phyloP scores from a whole-genome alignment of 179 eudicot species.

The Nepenthes alata region DNA sequence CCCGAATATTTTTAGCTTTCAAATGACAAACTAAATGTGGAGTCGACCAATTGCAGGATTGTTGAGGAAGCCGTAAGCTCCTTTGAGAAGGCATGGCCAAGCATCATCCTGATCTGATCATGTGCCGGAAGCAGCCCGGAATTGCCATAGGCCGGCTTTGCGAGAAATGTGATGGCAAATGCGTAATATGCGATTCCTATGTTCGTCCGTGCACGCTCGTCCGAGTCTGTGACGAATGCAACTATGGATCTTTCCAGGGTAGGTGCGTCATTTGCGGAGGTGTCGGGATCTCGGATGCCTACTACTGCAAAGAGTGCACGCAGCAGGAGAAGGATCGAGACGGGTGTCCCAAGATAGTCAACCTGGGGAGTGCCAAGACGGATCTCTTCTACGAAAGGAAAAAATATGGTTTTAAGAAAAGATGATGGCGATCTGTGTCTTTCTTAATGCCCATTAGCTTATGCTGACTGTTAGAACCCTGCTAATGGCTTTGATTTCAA shows the following conservation, averaged over 20 bases:
- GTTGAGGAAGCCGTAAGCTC: not conserved
- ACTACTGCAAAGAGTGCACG: conserved; percentile 84
- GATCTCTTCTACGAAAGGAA: conserved; percentile 76
- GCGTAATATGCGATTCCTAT: conserved; percentile 77
- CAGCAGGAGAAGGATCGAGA: conserved; percentile 82
- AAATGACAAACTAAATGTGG: too few species aligned
- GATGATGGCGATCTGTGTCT: conserved; percentile 20
- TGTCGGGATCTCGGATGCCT: conserved; percentile 79
- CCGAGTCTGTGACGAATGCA: conserved; percentile 83
- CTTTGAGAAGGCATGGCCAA: conserved; percentile 45
- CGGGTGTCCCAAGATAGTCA: conserved; percentile 80
- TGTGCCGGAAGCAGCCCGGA: conserved; percentile 93
- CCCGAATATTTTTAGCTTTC: too few species aligned
- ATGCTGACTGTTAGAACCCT: too few species aligned
- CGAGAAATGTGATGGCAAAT: conserved; percentile 79
- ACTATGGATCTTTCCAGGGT: conserved; percentile 82
- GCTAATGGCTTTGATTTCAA: too few species aligned
- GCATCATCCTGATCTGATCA: conserved; percentile 89
- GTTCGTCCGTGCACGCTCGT: conserved; percentile 85
- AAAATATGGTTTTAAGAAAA: conserved; percentile 74
- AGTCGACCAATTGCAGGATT: not conserved
- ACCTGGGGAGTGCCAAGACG: conserved; percentile 79
- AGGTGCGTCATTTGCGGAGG: conserved; percentile 90
- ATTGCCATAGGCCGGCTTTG: conserved; percentile 84
- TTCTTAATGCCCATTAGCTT: too few species aligned